Evolutionary conservation across 2,329 filamentous ascomycete species (phyloP), one percentile per base, ranked within the genome.

Genomic region (Colletotrichum sp.): DNA sequence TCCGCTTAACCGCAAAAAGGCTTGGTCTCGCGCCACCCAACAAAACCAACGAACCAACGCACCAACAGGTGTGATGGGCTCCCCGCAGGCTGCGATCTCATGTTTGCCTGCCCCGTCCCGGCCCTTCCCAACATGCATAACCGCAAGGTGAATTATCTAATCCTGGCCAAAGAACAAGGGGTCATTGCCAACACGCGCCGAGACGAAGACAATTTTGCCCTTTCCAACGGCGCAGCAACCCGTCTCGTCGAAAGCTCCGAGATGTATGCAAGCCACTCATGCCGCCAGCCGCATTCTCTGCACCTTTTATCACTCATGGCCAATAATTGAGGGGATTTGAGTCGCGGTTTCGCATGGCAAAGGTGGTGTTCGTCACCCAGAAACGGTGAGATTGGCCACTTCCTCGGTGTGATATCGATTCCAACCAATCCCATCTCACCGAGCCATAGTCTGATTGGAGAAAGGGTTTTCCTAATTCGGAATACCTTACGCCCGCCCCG

Each of bases 121-220:
- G 44, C 0, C n/a, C 44, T 49, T 49, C 0, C 44, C n/a, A 49
- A 49, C 44, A 0, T 0, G 19, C 44, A 0, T 22, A 49, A 49
- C 44, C 44, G 44, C 44, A 44, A n/a, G n/a, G n/a, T n/a, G n/a
- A n/a, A n/a, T n/a, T n/a, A n/a, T n/a, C n/a, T n/a, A n/a, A n/a
- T n/a, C n/a, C n/a, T n/a, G n/a, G n/a, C n/a, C n/a, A n/a, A n/a
- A n/a, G n/a, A n/a, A n/a, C n/a, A n/a, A n/a, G n/a, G n/a, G n/a
- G n/a, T n/a, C n/a, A n/a, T n/a, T n/a, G n/a, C n/a, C n/a, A n/a
- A n/a, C n/a, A n/a, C n/a, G n/a, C n/a, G n/a, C n/a, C n/a, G n/a
- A n/a, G n/a, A n/a, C n/a, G n/a, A n/a, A n/a, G n/a, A n/a, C n/a
- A n/a, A n/a, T n/a, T n/a, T n/a, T n/a, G n/a, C n/a, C n/a, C n/a